Evolutionary conservation across 805 yeast genomes (phyloP).

Genomic region (Candida insectorum): DNA sequence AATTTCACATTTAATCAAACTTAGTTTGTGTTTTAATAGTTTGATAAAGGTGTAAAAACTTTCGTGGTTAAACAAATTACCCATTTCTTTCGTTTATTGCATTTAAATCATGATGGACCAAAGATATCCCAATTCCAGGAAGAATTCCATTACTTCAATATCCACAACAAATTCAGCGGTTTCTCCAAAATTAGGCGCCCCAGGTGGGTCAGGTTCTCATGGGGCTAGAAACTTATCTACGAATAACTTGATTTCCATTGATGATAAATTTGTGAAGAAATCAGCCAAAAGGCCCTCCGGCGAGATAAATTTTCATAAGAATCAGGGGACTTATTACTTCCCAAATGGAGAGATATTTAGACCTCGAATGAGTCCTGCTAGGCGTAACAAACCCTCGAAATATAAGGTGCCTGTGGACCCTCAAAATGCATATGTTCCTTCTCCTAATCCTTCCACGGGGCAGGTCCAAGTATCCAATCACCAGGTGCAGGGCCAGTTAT

Average conservation of each 20-base stretch:
- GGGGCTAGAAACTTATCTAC: slow-evolving; percentile 31
- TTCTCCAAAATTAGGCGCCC: slow-evolving; percentile 1
- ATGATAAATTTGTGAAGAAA: slow-evolving; percentile 37
- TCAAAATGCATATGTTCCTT: not conserved
- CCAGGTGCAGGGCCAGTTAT: slow-evolving; percentile 2
- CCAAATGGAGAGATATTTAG: slow-evolving; percentile 55
- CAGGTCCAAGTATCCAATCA: slow-evolving; percentile 2
- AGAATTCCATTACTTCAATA: slow-evolving; percentile 30
- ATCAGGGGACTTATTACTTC: slow-evolving; percentile 34
- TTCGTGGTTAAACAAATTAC: slow-evolving; percentile 1
- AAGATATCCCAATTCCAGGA: slow-evolving; percentile 18
- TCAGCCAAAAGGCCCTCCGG: slow-evolving; percentile 21
- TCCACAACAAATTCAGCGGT: slow-evolving; percentile 15
- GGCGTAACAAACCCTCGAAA: slow-evolving; percentile 37
- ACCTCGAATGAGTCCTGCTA: slow-evolving; percentile 42
- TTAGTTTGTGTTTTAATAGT: too few species aligned
- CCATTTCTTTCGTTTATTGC: slow-evolving; percentile 4
- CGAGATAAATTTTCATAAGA: slow-evolving; percentile 8
- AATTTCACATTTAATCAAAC: too few species aligned
- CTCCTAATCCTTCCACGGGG: not conserved
- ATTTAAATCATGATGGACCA: slow-evolving; percentile 2
- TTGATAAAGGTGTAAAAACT: slow-evolving; percentile 3
- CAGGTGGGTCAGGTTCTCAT: not conserved
- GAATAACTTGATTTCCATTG: slow-evolving; percentile 34
- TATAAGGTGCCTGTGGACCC: slow-evolving; percentile 5